Evolutionary conservation across 805 yeast species (phyloP).

Genomic region (Lipomyces mesembrius): DNA sequence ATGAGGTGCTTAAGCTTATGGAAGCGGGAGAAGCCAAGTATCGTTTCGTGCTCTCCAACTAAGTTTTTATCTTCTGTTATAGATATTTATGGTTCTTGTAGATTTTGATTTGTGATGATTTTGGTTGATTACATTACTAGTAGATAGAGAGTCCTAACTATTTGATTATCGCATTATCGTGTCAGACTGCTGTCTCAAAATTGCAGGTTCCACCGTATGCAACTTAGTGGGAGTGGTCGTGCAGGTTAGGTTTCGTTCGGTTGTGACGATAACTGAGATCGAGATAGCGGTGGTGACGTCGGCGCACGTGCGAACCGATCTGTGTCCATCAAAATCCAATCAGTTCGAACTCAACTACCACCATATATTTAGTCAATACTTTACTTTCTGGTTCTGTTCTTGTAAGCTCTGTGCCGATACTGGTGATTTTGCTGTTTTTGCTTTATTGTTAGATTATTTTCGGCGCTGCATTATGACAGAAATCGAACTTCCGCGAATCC

Average conservation of each 20-base stretch:
- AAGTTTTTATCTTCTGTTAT: background rate
- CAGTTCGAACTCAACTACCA: background rate
- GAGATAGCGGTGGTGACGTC: background rate
- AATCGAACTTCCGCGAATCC: background rate
- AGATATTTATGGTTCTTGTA: background rate
- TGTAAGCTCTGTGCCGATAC: background rate
- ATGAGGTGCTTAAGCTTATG: conserved; percentile 34
- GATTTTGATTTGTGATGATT: background rate
- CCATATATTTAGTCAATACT: background rate
- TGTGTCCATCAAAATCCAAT: background rate
- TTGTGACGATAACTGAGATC: background rate
- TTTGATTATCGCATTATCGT: too few relatives aligned
- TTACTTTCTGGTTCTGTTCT: background rate
- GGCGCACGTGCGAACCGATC: background rate
- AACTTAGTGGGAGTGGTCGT: background rate
- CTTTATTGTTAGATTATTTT: background rate
- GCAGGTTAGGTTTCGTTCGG: background rate
- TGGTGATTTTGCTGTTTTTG: too few relatives aligned
- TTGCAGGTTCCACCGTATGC: background rate
- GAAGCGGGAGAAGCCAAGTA: conserved; percentile 36
- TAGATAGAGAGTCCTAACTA: background rate
- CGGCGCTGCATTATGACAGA: background rate
- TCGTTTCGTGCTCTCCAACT: conserved; percentile 34
- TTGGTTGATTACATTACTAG: background rate
- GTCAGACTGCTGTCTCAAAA: background rate